Percentiles rank a stretch among this genome's conserved stretches.
Evolutionary conservation across 75 land plant species (phyloP).

Genomic region (Pinus albicaulis): DNA sequence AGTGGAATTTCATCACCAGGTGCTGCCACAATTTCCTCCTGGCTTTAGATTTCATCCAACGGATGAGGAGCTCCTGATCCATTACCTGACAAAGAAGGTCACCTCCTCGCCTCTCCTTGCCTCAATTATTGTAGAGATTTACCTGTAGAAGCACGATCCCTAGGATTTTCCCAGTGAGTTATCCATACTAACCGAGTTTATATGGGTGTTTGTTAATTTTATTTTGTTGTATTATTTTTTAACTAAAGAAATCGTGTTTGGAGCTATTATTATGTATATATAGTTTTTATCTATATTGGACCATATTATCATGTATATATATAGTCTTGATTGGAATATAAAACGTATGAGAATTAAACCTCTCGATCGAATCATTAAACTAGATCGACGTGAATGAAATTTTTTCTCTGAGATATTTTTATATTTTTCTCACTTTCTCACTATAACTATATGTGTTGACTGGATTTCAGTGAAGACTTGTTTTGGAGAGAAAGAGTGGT

Average conservation of each 20-base stretch:
- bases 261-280: no score
- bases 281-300: no score
- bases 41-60: conserved; percentile 15
- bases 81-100: conserved; percentile 16
- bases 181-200: neutral
- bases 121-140: conserved; percentile 11
- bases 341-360: no score
- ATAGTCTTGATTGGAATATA: no score
- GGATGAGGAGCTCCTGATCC: conserved; percentile 12
- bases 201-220: neutral
- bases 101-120: neutral
- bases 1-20: neutral
- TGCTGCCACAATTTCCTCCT: conserved; percentile 1
- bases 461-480: conserved; percentile 8
- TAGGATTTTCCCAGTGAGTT: conserved; percentile 36
- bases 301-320: no score
- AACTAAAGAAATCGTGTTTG: no score
- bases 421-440: neutral
- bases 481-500: conserved; percentile 28
- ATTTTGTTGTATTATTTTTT: no score
- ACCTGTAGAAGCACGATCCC: conserved; percentile 15
- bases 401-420: no score
- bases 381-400: no score
- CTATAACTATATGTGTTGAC: neutral
- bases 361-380: no score